Conservation (phyloP, 2,329 filamentous ascomycete species). For the Gnomoniopsis sp. region DNA sequence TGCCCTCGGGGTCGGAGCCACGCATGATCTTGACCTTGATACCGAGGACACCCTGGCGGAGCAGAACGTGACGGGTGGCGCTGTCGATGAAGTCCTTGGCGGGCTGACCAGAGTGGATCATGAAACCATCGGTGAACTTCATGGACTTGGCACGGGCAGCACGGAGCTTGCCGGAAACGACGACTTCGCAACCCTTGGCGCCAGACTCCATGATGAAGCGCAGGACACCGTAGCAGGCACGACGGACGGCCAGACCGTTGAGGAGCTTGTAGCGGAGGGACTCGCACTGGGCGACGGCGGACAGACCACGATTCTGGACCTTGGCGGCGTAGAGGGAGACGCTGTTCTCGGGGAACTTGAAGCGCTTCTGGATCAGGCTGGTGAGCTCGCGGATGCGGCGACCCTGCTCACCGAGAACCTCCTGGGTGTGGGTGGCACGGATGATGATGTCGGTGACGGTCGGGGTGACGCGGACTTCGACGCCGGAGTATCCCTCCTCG, state of each 20-base stretch:
- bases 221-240: constrained; percentile 99
- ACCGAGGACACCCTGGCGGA: constrained; percentile 98
- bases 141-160: constrained; percentile 99
- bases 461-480: constrained; percentile 99
- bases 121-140: constrained; percentile 99
- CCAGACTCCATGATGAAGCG: constrained; percentile 99
- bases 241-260: constrained; percentile 96
- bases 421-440: constrained; percentile 99
- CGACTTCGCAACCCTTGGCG: constrained; percentile 99
- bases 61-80: constrained; percentile 98
- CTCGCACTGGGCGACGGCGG: constrained; percentile 99
- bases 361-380: constrained; percentile 99
- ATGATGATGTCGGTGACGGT: constrained; percentile 99
- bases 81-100: constrained; percentile 99
- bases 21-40: constrained; percentile 99
- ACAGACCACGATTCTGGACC: constrained; percentile 99
- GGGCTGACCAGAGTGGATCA: constrained; percentile 99
- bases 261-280: constrained; percentile 99
- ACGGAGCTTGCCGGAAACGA: constrained; percentile 98
- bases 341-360: constrained; percentile 99
- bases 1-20: constrained; percentile 98
- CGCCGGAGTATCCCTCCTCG: constrained; percentile 99
- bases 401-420: constrained; percentile 99
- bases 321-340: constrained; percentile 99
- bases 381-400: constrained; percentile 99